A percentile compares a stretch with the other conserved stretches of the same genome.
phyloP scores from a whole-genome alignment of 2,329 filamentous ascomycete genomes.

The Nemania sp. region DNA sequence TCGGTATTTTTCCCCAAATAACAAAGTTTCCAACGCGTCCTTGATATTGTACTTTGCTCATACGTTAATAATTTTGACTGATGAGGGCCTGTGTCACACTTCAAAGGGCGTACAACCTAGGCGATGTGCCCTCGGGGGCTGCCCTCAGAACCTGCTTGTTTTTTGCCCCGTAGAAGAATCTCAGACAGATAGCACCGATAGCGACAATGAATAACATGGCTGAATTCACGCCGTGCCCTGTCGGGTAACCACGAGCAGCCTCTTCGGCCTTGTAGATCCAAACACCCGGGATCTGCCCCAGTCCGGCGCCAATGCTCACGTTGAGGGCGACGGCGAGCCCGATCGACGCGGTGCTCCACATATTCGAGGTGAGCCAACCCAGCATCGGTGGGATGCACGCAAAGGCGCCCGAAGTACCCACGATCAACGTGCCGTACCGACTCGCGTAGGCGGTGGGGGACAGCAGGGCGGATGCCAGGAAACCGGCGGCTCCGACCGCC shows the following conservation, averaged over 20 bases:
- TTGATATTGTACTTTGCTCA: background rate
- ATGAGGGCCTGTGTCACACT: background rate
- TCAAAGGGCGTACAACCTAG: slow-evolving; percentile 48
- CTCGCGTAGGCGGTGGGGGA: slow-evolving; percentile 61
- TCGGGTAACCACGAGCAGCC: slow-evolving; percentile 64
- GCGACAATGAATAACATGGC: slow-evolving; percentile 44
- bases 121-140: slow-evolving; percentile 39
- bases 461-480: slow-evolving; percentile 67
- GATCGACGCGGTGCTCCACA: slow-evolving; percentile 66
- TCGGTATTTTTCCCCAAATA: background rate
- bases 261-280: slow-evolving; percentile 75
- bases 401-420: slow-evolving; percentile 69
- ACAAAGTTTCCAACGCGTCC: background rate
- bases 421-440: slow-evolving; percentile 72
- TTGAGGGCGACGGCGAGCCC: slow-evolving; percentile 74
- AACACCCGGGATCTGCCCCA: slow-evolving; percentile 72
- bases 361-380: slow-evolving; percentile 72
- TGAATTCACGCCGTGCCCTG: slow-evolving; percentile 64
- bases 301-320: slow-evolving; percentile 66
- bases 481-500: slow-evolving; percentile 51
- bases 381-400: slow-evolving; percentile 69
- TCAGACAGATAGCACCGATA: slow-evolving; percentile 44
- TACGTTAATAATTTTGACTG: background rate
- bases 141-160: slow-evolving; percentile 45
- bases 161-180: slow-evolving; percentile 59